Percentiles rank a stretch among this genome's conserved stretches.
phyloP scores from a whole-genome alignment of 192 early-diverging fungal genomes.

The Thoreauomyces humboldtii region DNA sequence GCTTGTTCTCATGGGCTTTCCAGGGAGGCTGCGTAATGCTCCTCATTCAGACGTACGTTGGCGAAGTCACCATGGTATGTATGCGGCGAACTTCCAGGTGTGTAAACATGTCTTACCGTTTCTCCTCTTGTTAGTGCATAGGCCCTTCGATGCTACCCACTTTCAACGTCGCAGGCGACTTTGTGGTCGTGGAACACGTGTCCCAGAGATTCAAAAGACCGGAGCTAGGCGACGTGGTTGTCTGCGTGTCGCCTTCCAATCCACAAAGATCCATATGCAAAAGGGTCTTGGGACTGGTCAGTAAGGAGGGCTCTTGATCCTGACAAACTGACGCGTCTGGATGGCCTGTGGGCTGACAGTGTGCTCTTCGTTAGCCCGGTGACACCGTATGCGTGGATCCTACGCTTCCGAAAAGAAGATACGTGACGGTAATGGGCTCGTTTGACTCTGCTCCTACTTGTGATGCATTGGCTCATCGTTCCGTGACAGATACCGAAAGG shows the following conservation, averaged over 20 bases:
- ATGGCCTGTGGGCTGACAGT: no score
- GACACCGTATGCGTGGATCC: slow-evolving; percentile 82
- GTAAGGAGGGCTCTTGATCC: no score
- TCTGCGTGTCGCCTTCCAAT: slow-evolving; percentile 68
- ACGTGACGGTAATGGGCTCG: slow-evolving; percentile 65
- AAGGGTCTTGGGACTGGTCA: slow-evolving; percentile 74
- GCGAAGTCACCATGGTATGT: slow-evolving; percentile 74
- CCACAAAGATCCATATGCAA: slow-evolving; percentile 73
- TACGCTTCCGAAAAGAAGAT: slow-evolving; percentile 52
- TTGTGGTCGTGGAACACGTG: slow-evolving; percentile 71
- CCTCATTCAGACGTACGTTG: slow-evolving; percentile 69
- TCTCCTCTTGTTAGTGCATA: slow-evolving; percentile 47
- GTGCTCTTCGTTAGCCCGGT: slow-evolving; percentile 66
- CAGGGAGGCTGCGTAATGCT: slow-evolving; percentile 71
- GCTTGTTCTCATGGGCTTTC: no score
- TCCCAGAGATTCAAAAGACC: slow-evolving; percentile 35
- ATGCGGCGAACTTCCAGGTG: neutral
- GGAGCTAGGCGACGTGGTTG: slow-evolving; percentile 74
- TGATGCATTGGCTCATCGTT: no score
- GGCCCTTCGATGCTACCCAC: slow-evolving; percentile 94
- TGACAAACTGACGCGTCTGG: no score
- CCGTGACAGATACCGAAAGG: slow-evolving; percentile 80
- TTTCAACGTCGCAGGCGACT: slow-evolving; percentile 77
- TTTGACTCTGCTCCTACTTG: no score
- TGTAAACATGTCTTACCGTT: neutral